Evolutionary conservation across 2,329 filamentous ascomycete species (phyloP).

Genomic region (Scedosporium boydii): DNA sequence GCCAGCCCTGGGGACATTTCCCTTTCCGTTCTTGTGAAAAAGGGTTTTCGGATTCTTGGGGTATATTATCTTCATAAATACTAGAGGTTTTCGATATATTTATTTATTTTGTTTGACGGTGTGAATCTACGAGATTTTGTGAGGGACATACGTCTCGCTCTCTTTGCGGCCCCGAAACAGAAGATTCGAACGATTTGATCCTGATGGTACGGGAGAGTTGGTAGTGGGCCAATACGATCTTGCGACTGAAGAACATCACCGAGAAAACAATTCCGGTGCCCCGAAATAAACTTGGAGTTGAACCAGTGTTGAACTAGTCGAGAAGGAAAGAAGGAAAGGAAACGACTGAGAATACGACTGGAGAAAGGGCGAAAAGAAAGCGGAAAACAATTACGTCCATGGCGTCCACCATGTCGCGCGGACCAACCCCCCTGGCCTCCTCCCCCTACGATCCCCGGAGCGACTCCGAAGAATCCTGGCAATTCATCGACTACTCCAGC

Average conservation of each 20-base stretch:
- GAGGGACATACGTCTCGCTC: too few species aligned
- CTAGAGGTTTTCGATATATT: not conserved
- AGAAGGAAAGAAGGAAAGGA: not conserved
- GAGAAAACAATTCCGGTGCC: not conserved
- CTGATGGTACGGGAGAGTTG: too few species aligned
- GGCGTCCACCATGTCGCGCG: slow-evolving; percentile 1
- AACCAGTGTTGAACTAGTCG: not conserved
- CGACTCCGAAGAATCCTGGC: slow-evolving; percentile 35
- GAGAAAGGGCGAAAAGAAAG: not conserved
- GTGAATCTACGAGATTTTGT: too few species aligned
- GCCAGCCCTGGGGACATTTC: not conserved
- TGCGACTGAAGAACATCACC: too few species aligned
- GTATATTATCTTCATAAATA: not conserved
- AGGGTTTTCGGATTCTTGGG: not conserved
- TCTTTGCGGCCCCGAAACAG: too few species aligned
- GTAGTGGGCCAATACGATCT: too few species aligned
- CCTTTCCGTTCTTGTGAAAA: not conserved
- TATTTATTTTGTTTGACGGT: not conserved
- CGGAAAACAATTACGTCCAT: not conserved
- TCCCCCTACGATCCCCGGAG: slow-evolving; percentile 29
- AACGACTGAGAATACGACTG: not conserved
- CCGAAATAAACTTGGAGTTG: not conserved
- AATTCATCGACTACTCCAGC: slow-evolving; percentile 27
- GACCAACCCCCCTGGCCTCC: slow-evolving; percentile 27
- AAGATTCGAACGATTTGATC: too few species aligned